phyloP scores from a whole-genome alignment of 208 protist genomes.

The Strigomonas galati region DNA sequence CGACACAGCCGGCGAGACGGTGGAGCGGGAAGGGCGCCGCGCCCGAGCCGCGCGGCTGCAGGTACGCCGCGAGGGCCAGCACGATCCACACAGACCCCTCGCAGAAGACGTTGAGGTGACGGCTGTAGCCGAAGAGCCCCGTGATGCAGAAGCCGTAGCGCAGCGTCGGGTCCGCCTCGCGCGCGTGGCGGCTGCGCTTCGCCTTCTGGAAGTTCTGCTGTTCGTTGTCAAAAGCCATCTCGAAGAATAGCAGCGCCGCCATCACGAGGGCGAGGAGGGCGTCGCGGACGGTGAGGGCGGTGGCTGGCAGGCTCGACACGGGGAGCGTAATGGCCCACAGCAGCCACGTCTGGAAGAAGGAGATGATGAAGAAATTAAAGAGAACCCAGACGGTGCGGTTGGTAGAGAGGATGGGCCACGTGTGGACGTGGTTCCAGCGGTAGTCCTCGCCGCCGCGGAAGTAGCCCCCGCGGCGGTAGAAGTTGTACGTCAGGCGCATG shows the following conservation, averaged over 20 bases:
- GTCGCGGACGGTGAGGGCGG: slow-evolving; percentile 25
- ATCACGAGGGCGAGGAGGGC: slow-evolving; percentile 28
- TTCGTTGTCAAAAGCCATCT: slow-evolving; percentile 65
- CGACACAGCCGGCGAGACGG: slow-evolving; percentile 41
- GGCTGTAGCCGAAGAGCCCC: slow-evolving; percentile 69
- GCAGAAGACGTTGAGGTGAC: slow-evolving; percentile 75
- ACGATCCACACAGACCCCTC: slow-evolving; percentile 58
- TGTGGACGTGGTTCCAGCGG: slow-evolving; percentile 64
- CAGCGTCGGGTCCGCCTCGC: slow-evolving; percentile 13
- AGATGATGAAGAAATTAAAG: slow-evolving; percentile 72
- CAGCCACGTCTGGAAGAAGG: slow-evolving; percentile 59
- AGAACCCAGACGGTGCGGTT: slow-evolving; percentile 40
- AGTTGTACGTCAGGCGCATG: slow-evolving; percentile 70
- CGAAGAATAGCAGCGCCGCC: slow-evolving; percentile 35
- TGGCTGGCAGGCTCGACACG: slow-evolving; percentile 35
- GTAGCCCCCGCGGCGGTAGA: slow-evolving; percentile 70
- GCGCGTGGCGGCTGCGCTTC: slow-evolving; percentile 23
- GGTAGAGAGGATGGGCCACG: slow-evolving; percentile 29
- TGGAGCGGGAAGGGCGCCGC: slow-evolving; percentile 30
- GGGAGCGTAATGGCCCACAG: slow-evolving; percentile 77
- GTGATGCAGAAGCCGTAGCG: slow-evolving; percentile 66
- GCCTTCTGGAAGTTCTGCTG: slow-evolving; percentile 66
- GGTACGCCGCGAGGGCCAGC: slow-evolving; percentile 37
- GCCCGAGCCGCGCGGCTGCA: slow-evolving; percentile 3
- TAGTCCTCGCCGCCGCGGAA: slow-evolving; percentile 66